Base-by-base conservation (phyloP, 345 rosid species). In the Trapa incisa region DNA sequence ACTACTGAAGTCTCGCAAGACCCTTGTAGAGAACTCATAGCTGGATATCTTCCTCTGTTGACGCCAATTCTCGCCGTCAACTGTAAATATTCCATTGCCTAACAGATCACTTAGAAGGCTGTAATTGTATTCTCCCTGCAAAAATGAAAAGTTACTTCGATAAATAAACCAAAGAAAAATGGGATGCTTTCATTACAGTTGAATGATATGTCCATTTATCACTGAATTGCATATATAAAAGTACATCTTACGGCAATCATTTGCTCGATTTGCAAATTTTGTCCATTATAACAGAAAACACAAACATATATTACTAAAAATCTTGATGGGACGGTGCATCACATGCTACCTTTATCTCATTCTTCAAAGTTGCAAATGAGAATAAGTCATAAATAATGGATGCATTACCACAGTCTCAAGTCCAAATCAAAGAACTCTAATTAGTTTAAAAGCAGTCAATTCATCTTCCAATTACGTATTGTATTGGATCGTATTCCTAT, bases 11-110 rank as follows among this genome's bases (percentile, higher is more conserved):
- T 80, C 81, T 67, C 81, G 74, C 70, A 78, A 38, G 37, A 81
- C 80, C 53, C 64, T 84, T 3, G 81, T 80, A 10, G 86, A 78
- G 77, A 81, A 84, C 63, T 81, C 84, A 33, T 80, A 45, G 79
- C 85, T 80, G 3, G 86, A 73, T 4, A 81, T 11, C 65, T 81
- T 84, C 66, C 86, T 78, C 76, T 84, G 84, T 32, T 80, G 75
- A 8, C 84, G 81, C 86, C 88, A 81, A 69, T 84, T 81, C 0
- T 78, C 76, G 11, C 84, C 85, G 62, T 84, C 82, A 0, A 84
- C 84, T 0, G 84, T 11, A 71, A 80, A 81, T 37, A 84, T 81
- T 17, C 88, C 84, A 15, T 84, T 78, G 5, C 85, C 87, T 3
- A 83, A 70, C 29, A 83, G 74, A 75, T 74, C 87, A 22, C 47